These are phyloP conservation scores for Calamus simplicifolius DNA, from an alignment of 176 grass and related monocot genomes.

Conservation along the genomic window DNA sequence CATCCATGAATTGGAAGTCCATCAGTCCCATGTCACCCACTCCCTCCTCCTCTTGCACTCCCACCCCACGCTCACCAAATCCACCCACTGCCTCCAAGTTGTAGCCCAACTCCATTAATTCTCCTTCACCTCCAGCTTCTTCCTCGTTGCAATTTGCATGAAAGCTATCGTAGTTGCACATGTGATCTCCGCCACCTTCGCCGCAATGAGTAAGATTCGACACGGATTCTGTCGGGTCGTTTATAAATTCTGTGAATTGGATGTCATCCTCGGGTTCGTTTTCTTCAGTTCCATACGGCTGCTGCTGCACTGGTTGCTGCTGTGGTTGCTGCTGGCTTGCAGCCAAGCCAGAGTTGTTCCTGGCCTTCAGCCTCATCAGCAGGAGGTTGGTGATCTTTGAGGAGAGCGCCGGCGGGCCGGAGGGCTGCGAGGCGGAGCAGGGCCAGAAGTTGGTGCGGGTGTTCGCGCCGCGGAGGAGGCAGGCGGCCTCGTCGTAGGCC, in stretches of 20 bases:
- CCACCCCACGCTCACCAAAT: not conserved
- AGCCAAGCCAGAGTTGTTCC: too few relatives aligned
- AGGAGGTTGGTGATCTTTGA: too few relatives aligned
- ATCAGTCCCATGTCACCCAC: slow-evolving; percentile 19
- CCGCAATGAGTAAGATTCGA: not conserved
- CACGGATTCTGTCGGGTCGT: slow-evolving; percentile 1
- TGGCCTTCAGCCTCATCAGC: too few relatives aligned
- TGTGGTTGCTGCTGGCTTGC: too few relatives aligned
- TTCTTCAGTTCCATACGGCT: too few relatives aligned
- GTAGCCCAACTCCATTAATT: too few relatives aligned
- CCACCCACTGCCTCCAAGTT: not conserved
- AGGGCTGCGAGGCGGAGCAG: too few relatives aligned
- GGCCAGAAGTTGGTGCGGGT: too few relatives aligned
- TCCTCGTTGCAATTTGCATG: not conserved
- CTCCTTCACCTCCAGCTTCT: not conserved
- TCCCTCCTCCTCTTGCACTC: slow-evolving; percentile 13
- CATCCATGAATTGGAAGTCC: slow-evolving; percentile 68
- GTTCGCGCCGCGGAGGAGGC: too few relatives aligned
- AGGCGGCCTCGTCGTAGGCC: too few relatives aligned
- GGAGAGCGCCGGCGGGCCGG: too few relatives aligned
- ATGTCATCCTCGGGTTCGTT: slow-evolving; percentile 12
- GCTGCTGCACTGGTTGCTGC: too few relatives aligned
- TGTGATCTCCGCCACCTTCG: slow-evolving; percentile 14
- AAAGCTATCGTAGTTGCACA: not conserved
- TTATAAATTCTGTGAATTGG: slow-evolving; percentile 50